Percentiles rank a stretch among this genome's conserved stretches.
Conservation (phyloP, 2,329 filamentous ascomycete genomes). For the Fusarium redolens region DNA sequence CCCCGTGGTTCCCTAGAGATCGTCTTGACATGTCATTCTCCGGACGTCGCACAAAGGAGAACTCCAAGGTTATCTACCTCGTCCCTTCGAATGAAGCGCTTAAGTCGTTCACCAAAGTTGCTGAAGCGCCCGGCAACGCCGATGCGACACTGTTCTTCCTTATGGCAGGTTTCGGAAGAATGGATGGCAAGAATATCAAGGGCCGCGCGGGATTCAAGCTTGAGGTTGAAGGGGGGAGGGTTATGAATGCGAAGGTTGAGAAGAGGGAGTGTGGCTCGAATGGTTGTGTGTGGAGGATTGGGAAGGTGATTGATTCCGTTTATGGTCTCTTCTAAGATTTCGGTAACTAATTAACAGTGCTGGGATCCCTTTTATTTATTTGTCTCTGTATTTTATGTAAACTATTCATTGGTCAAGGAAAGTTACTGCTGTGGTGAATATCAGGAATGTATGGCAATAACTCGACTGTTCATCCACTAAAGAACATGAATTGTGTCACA, state of each 20-base stretch:
- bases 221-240: not conserved
- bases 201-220: not conserved
- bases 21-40: not conserved
- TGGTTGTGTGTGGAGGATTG: slow-evolving; percentile 5
- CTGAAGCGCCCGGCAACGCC: not conserved
- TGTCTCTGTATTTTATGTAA: not conserved
- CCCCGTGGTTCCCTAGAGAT: not conserved
- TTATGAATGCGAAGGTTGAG: not conserved
- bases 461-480: not conserved
- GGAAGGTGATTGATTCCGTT: not conserved
- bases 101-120: not conserved
- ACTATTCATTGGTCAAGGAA: too few species aligned
- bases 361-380: not conserved
- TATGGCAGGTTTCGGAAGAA: not conserved
- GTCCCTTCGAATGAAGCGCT: not conserved
- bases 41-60: not conserved
- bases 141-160: not conserved
- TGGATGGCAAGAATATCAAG: not conserved
- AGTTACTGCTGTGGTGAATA: not conserved
- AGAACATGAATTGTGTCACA: not conserved
- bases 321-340: not conserved
- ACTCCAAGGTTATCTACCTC: not conserved
- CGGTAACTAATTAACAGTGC: not conserved
- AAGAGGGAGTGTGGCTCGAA: slow-evolving; percentile 1
- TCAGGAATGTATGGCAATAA: not conserved